These are phyloP conservation scores for Rhynchospora tenuis DNA, from an alignment of 176 grass and related monocot genomes.

Conservation along the genomic window DNA sequence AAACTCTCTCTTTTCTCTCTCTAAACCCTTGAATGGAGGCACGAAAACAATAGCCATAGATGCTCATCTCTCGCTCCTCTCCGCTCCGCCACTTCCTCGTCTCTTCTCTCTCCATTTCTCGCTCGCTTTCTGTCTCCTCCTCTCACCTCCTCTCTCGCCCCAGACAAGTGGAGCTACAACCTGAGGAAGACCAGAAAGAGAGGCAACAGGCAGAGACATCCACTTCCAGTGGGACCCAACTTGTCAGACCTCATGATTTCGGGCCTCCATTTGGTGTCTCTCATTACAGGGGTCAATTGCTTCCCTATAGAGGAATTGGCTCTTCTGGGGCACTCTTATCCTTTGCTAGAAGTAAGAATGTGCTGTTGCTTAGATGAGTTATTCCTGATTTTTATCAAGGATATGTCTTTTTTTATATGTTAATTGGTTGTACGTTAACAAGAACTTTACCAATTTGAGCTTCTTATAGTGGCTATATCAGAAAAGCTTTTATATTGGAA, in stretches of 20 bases:
- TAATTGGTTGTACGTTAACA: background rate
- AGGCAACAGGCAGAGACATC: background rate
- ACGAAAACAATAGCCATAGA: background rate
- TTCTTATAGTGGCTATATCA: background rate
- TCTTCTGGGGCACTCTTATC: constrained; percentile 17
- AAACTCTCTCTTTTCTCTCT: background rate
- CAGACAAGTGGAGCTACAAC: background rate
- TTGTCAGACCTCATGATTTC: constrained; percentile 10
- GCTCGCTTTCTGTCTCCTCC: background rate
- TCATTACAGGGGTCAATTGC: constrained; percentile 2
- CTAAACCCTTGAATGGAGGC: constrained; percentile 19
- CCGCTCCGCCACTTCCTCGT: constrained; percentile 25
- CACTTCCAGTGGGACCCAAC: background rate
- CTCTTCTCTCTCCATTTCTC: constrained; percentile 6
- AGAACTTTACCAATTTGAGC: background rate
- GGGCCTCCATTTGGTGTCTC: background rate
- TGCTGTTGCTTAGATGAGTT: background rate
- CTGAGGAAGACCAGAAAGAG: constrained; percentile 1
- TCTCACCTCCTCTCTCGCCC: constrained; percentile 14
- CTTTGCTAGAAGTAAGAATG: constrained; percentile 33
- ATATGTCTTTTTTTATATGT: background rate
- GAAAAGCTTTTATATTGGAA: background rate
- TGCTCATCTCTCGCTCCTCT: constrained; percentile 15
- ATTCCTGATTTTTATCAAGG: background rate
- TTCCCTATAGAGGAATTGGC: constrained; percentile 15